Conservation (phyloP, 768 basidiomycete species). For the Chalciporus piperatus region DNA sequence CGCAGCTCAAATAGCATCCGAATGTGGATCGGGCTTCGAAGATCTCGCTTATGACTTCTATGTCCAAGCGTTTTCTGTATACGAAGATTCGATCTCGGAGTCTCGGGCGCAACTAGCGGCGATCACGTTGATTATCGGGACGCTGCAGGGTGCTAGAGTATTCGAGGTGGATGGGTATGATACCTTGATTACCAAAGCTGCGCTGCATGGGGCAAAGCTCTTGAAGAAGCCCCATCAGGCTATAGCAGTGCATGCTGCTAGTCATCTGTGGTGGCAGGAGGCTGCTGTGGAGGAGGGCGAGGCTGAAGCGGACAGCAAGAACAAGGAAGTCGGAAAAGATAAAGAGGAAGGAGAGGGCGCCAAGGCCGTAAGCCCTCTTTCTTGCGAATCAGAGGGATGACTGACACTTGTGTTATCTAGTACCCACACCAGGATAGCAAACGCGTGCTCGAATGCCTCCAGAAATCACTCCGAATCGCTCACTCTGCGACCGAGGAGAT, state of each 20-base stretch:
- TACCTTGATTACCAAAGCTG: constrained; percentile 98
- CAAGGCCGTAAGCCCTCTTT: constrained; percentile 50
- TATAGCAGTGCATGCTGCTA: constrained; percentile 89
- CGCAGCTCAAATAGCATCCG: constrained; percentile 92
- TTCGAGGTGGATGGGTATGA: constrained; percentile 96
- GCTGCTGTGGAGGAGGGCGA: constrained; percentile 42
- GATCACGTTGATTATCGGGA: constrained; percentile 93
- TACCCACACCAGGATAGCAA: constrained; percentile 93
- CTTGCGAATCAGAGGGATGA: neutral
- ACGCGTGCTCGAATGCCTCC: constrained; percentile 94
- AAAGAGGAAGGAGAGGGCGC: constrained; percentile 40
- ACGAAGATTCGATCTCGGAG: constrained; percentile 97
- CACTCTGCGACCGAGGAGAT: constrained; percentile 97
- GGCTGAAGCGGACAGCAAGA: constrained; percentile 23
- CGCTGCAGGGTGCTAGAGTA: constrained; percentile 84
- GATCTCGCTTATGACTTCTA: constrained; percentile 97
- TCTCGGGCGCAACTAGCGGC: constrained; percentile 94
- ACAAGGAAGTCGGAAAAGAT: constrained; percentile 22
- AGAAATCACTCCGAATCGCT: constrained; percentile 94
- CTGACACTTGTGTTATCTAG: constrained; percentile 33
- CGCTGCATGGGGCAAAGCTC: constrained; percentile 91
- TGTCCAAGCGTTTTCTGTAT: constrained; percentile 96
- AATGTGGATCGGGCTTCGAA: constrained; percentile 90
- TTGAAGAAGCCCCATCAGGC: constrained; percentile 99
- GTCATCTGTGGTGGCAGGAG: constrained; percentile 99